phyloP scores from a whole-genome alignment of 2,329 filamentous ascomycete genomes.

The Helicocarpus griseus region DNA sequence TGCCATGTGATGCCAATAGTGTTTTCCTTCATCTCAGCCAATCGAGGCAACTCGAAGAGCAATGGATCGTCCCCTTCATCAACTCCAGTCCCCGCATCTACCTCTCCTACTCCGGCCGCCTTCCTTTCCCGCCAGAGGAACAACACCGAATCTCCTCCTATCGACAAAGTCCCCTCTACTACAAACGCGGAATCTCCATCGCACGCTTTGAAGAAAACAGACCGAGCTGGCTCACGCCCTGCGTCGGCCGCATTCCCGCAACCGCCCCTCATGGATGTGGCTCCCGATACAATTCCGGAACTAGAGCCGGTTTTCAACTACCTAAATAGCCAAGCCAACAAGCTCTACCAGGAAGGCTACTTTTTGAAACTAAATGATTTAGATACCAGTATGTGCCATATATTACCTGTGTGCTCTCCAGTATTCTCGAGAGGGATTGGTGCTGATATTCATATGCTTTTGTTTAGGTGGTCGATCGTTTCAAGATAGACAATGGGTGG shows the following conservation, averaged over 20 bases:
- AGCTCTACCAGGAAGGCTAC: slow-evolving; percentile 95
- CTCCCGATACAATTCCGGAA: slow-evolving; percentile 72
- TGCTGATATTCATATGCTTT: slow-evolving; percentile 21
- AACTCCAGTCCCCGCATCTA: background rate
- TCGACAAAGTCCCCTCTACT: background rate
- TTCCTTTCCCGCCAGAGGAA: background rate
- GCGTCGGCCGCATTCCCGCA: slow-evolving; percentile 80
- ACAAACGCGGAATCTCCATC: background rate
- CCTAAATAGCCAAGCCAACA: slow-evolving; percentile 90
- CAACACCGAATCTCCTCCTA: background rate
- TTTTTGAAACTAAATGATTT: slow-evolving; percentile 95
- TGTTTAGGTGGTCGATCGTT: slow-evolving; percentile 72
- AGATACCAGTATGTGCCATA: slow-evolving; percentile 63
- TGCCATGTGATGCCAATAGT: background rate
- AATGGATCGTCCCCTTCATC: background rate
- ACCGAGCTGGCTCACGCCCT: slow-evolving; percentile 54
- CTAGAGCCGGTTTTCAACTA: slow-evolving; percentile 88
- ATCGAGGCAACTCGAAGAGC: background rate
- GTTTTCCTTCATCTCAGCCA: slow-evolving; percentile 2
- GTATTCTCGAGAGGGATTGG: background rate
- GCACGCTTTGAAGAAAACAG: slow-evolving; percentile 14
- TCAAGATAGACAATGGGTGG: slow-evolving; percentile 78
- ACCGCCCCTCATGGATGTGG: slow-evolving; percentile 76
- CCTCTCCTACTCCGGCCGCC: background rate
- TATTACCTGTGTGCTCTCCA: slow-evolving; percentile 11